Evolutionary conservation across 2,329 filamentous ascomycete genomes (phyloP).

Genomic region (Fusarium abutilonis): DNA sequence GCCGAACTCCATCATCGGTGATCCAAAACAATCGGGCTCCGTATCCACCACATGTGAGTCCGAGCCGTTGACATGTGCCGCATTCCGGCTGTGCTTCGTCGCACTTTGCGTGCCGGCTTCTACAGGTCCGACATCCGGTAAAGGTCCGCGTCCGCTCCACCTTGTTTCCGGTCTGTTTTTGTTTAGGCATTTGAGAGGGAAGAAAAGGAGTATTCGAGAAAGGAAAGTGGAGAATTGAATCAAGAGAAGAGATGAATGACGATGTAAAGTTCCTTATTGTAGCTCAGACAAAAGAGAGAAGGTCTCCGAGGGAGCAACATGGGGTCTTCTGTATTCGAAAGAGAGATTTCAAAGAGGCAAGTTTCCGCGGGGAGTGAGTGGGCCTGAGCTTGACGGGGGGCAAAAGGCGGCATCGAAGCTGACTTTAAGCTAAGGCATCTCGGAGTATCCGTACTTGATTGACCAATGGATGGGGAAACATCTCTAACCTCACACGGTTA

Average conservation of each 20-base stretch:
- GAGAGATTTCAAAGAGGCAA: constrained; percentile 22
- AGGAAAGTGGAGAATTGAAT: constrained; percentile 36
- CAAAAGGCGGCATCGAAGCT: neutral
- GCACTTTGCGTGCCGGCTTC: constrained; percentile 56
- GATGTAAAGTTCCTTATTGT: constrained; percentile 2
- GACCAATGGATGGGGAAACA: neutral
- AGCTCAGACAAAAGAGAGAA: constrained; percentile 15
- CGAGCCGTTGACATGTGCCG: constrained; percentile 49
- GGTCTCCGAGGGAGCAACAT: constrained; percentile 6
- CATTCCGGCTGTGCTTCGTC: constrained; percentile 56
- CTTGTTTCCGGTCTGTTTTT: constrained; percentile 9
- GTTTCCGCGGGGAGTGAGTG: constrained; percentile 30
- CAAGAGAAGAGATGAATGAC: neutral
- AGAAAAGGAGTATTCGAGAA: constrained; percentile 12
- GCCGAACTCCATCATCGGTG: constrained; percentile 35
- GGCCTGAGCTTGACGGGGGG: neutral
- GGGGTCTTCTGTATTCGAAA: constrained; percentile 21
- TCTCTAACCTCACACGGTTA: neutral
- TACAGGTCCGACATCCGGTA: constrained; percentile 50
- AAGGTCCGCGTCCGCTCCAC: constrained; percentile 46
- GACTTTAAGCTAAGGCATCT: neutral
- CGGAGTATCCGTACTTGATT: neutral
- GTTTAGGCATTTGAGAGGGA: constrained; percentile 30
- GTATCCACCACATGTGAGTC: constrained; percentile 53
- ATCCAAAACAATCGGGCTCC: constrained; percentile 50